phyloP scores from a whole-genome alignment of 176 grass and related monocot species.

The Oryza meridionalis region DNA sequence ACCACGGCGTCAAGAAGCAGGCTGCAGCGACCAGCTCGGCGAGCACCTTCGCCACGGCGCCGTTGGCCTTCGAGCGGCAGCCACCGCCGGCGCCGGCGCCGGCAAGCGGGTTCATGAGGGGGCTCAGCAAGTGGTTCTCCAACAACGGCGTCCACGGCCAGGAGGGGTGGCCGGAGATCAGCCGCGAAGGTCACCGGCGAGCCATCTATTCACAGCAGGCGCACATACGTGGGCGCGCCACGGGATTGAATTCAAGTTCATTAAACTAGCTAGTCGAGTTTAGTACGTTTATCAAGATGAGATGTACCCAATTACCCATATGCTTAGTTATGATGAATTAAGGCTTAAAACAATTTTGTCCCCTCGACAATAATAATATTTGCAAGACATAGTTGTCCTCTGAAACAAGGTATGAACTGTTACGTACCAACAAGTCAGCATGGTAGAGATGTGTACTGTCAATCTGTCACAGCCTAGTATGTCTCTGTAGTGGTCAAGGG shows the following conservation, averaged over 20 bases:
- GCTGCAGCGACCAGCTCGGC: neutral
- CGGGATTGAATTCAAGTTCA: neutral
- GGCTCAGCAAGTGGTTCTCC: constrained; percentile 46
- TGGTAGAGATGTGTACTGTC: neutral
- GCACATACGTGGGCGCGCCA: neutral
- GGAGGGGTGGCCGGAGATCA: neutral
- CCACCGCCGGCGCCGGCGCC: no score
- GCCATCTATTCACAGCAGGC: neutral
- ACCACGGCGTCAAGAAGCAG: constrained; percentile 1
- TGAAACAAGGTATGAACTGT: neutral
- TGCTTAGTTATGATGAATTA: neutral
- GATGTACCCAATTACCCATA: neutral
- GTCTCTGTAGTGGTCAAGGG: neutral
- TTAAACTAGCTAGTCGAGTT: neutral
- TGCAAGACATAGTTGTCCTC: no score
- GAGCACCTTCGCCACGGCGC: neutral
- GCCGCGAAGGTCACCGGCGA: constrained; percentile 21
- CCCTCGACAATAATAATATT: neutral
- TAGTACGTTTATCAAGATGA: neutral
- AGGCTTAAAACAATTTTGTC: neutral
- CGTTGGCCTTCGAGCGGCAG: neutral
- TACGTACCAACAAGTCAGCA: neutral
- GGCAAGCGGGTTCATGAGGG: constrained; percentile 30
- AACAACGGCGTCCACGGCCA: constrained; percentile 1
- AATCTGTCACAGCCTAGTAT: neutral